Evolutionary conservation across 2,329 filamentous ascomycete species (phyloP), one percentile per base, ranked within the genome.

Genomic region (Alternaria consortialis): DNA sequence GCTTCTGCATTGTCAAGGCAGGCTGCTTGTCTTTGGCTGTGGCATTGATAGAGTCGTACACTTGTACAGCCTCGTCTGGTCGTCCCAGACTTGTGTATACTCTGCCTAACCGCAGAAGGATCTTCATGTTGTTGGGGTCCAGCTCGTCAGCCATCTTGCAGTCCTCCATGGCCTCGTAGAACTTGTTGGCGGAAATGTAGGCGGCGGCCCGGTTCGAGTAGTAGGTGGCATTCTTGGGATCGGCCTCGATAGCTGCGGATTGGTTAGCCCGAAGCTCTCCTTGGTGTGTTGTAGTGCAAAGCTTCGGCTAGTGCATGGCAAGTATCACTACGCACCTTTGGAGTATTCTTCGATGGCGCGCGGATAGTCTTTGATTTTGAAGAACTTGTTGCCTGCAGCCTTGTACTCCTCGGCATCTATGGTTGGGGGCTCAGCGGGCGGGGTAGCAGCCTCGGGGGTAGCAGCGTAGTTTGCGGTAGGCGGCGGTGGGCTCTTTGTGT

Each of bases 161-260:
- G 80, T 99, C 95, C 57, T 95, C 92, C 61, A 98, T 83, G 15
- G 95, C 95, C 64, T 90, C 86, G 58, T 86, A 82, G 77, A 90
- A 97, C 73, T 90, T 88, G 69, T 90, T 90, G 60, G 92, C 92
- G 54, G 92, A 92, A 85, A 99, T 97, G 82, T 92, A 93, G 36
- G 95, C 95, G 31, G 95, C 95, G 39, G 95, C 94, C 73, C 95
- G 91, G 84, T 99, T 99, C 78, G 92, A 94, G 67, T 97, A 87
- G 80, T 97, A 98, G 46, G 93, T 97, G 36, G 94, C 84, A 53
- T 94, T 96, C 71, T 89, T 85, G 55, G 94, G 94, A 73, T 94
- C 90, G 65, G 94, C 87, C 71, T 95, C 91, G 74, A 99, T 91
- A 63, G 95, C 95, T 97, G 76, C 58, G 59, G 42, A 61, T 25